Conservation (phyloP, 495 filamentous ascomycete species). For the Aspergillus asperescens region DNA sequence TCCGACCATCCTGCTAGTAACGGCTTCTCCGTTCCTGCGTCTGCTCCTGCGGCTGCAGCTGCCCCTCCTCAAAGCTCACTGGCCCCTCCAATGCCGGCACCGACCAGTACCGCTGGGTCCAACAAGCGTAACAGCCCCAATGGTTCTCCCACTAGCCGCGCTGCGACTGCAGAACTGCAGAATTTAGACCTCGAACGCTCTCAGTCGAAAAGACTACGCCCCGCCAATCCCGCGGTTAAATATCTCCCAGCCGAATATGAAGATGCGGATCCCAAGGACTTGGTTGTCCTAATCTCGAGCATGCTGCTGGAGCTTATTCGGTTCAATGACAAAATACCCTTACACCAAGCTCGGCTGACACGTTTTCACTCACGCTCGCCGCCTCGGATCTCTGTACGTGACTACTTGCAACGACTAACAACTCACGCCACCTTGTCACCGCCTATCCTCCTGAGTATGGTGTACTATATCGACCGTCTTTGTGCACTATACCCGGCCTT, state of each 20-base stretch:
- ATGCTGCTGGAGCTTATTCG: slow-evolving; percentile 94
- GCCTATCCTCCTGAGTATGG: slow-evolving; percentile 97
- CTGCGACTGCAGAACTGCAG: slow-evolving; percentile 42
- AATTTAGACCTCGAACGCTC: slow-evolving; percentile 47
- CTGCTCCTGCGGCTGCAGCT: slow-evolving; percentile 21
- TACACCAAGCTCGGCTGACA: slow-evolving; percentile 77
- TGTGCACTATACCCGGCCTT: slow-evolving; percentile 89
- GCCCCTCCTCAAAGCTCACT: slow-evolving; percentile 26
- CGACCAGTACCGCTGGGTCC: slow-evolving; percentile 30
- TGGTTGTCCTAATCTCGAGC: slow-evolving; percentile 85
- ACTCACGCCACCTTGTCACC: slow-evolving; percentile 91
- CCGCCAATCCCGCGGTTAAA: slow-evolving; percentile 57
- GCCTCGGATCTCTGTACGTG: slow-evolving; percentile 85
- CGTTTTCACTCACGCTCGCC: slow-evolving; percentile 94
- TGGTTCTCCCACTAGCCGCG: slow-evolving; percentile 27
- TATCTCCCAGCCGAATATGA: slow-evolving; percentile 73
- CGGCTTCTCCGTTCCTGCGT: slow-evolving; percentile 16
- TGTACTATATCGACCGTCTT: slow-evolving; percentile 96
- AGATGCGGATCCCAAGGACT: slow-evolving; percentile 68
- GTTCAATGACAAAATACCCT: slow-evolving; percentile 83
- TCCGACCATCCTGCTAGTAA: slow-evolving; percentile 21
- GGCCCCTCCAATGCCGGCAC: slow-evolving; percentile 35
- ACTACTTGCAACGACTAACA: slow-evolving; percentile 87
- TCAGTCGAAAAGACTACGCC: slow-evolving; percentile 48
- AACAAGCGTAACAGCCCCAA: slow-evolving; percentile 39